Evolutionary conservation across 1,139 yeast species (phyloP).

Genomic region (Blastobotrys apis): DNA sequence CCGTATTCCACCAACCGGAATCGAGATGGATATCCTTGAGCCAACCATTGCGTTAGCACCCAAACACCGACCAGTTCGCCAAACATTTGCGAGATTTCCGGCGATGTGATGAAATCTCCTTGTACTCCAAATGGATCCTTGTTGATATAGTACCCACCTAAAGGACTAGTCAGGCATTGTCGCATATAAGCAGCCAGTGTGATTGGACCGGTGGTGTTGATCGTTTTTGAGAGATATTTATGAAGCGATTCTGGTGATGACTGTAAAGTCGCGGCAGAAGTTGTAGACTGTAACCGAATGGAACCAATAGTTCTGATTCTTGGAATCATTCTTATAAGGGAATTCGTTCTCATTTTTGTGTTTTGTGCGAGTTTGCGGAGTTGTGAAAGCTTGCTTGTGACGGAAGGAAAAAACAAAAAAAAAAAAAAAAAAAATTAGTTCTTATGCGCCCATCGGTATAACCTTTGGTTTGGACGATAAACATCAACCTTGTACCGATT

Average conservation of each 20-base stretch:
- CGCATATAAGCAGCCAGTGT: slow-evolving; percentile 73
- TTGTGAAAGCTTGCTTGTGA: too few species aligned
- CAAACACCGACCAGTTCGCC: slow-evolving; percentile 84
- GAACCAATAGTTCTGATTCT: too few species aligned
- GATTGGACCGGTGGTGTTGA: slow-evolving; percentile 72
- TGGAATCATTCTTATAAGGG: too few species aligned
- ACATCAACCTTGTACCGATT: too few species aligned
- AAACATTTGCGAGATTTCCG: slow-evolving; percentile 82
- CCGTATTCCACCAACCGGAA: slow-evolving; percentile 77
- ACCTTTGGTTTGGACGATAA: too few species aligned
- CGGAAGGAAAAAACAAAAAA: too few species aligned
- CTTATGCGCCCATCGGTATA: too few species aligned
- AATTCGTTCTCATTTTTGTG: too few species aligned
- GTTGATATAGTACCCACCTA: slow-evolving; percentile 75
- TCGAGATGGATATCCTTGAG: slow-evolving; percentile 48
- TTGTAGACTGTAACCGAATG: too few species aligned
- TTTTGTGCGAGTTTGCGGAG: too few species aligned
- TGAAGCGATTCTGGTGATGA: slow-evolving; percentile 4
- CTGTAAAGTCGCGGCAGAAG: too few species aligned
- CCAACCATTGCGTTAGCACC: slow-evolving; percentile 52
- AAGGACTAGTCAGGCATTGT: slow-evolving; percentile 76
- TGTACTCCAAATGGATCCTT: slow-evolving; percentile 63
- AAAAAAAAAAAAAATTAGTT: too few species aligned
- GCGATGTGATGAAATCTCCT: slow-evolving; percentile 83
- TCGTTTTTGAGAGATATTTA: slow-evolving; percentile 33